phyloP scores from a whole-genome alignment of 352 stramenopile species.

The Phytophthora lateralis region DNA sequence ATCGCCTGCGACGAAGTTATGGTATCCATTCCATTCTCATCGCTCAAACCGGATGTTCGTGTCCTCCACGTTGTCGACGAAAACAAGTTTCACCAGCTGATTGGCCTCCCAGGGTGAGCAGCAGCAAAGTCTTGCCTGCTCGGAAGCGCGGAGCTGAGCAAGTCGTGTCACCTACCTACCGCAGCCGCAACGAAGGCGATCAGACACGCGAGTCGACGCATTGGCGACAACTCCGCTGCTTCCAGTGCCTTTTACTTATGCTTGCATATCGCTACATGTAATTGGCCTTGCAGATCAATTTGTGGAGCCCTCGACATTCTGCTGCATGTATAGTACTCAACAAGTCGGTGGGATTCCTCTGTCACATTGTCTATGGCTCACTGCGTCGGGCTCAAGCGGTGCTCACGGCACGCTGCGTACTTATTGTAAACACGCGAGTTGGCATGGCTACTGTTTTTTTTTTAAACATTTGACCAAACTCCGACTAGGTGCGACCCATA shows the following conservation, averaged over 20 bases:
- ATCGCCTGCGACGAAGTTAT: not conserved
- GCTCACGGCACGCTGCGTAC: too few relatives aligned
- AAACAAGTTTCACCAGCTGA: constrained; percentile 19
- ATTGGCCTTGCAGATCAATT: too few relatives aligned
- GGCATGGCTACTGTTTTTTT: too few relatives aligned
- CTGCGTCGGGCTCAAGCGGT: too few relatives aligned
- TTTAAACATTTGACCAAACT: too few relatives aligned
- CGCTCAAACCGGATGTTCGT: constrained; percentile 16
- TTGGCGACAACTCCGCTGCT: not conserved
- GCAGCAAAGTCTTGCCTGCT: not conserved
- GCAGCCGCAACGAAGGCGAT: not conserved
- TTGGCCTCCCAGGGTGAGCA: constrained; percentile 18
- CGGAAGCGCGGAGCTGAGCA: constrained; percentile 1
- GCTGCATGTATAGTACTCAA: too few relatives aligned
- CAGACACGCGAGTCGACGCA: not conserved
- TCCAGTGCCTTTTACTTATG: not conserved
- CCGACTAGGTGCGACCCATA: too few relatives aligned
- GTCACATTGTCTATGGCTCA: not conserved
- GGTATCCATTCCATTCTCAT: not conserved
- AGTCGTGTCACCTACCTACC: not conserved
- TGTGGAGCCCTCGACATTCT: too few relatives aligned
- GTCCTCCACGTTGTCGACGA: constrained; percentile 6
- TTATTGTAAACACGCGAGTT: too few relatives aligned
- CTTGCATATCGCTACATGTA: too few relatives aligned
- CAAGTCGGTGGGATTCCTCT: not conserved